Conservation (phyloP, 345 rosid genomes). For the Firmiana major region DNA sequence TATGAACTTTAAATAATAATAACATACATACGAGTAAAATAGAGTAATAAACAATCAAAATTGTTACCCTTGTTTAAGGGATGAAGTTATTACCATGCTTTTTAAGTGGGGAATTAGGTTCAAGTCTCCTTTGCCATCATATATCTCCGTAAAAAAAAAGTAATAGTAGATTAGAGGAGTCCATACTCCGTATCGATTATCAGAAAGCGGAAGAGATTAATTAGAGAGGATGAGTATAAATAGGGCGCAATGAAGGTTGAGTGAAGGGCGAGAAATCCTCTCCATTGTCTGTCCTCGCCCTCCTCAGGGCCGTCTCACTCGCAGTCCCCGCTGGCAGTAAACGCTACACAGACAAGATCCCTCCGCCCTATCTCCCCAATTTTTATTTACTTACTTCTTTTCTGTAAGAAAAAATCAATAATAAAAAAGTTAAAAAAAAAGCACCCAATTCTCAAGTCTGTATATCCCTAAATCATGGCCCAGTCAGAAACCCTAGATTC, state of each 20-base stretch:
- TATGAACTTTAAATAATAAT: too few species aligned
- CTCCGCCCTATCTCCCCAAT: not conserved
- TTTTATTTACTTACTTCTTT: not conserved
- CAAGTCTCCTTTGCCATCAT: too few species aligned
- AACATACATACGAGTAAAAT: too few species aligned
- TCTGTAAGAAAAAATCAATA: not conserved
- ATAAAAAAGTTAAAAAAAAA: not conserved
- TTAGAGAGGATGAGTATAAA: not conserved
- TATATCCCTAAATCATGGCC: slow-evolving; percentile 9
- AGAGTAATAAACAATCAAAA: too few species aligned
- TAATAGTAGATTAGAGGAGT: too few species aligned
- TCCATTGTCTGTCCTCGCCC: not conserved
- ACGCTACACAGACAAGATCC: not conserved
- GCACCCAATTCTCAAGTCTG: not conserved
- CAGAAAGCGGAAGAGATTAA: too few species aligned
- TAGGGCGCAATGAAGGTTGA: not conserved
- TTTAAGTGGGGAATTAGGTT: too few species aligned
- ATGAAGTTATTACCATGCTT: too few species aligned
- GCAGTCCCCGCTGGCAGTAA: not conserved
- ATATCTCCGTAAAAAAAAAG: too few species aligned
- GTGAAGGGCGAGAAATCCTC: slow-evolving; percentile 2
- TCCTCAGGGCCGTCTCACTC: not conserved
- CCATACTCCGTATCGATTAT: too few species aligned
- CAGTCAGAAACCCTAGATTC: slow-evolving; percentile 16
- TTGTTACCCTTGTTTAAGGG: too few species aligned